Base-by-base conservation (phyloP, 306 rosid genomes). In the Prunus fruticosa region DNA sequence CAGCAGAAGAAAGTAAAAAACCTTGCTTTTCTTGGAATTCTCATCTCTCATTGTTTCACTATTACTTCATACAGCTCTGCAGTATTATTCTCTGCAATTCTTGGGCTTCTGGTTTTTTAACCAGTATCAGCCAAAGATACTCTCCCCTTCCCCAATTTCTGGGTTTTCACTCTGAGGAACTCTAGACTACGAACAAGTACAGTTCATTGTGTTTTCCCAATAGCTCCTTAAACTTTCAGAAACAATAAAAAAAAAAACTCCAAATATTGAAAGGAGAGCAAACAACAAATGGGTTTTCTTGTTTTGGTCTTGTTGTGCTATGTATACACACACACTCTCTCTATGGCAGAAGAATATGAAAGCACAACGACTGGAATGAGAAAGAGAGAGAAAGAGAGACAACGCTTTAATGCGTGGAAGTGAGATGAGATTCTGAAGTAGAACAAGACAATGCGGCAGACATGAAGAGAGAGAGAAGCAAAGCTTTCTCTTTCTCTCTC, bases 11-110 rank as follows among this genome's bases (percentile, higher is more conserved):
- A 76, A 82, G 74, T n/a, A 45, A 34, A 71, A 77, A 84, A 92
- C 99, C 99, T 92, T 92, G 89, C 87, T 92, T 85, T 89, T 88
- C 91, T 96, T 96, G 76, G 91, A 87, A 89, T 81, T 89, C 62
- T 83, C 97, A 89, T 91, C 96, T 83, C 87, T 84, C 99, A 96
- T 96, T 89, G 92, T 92, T 80, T 76, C 86, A 65, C 72, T 70
- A 85, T 80, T 77, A 91, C 88, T 90, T 92, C 91, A 90, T 90
- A 86, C 87, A 89, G 87, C 87, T 71, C 79, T 50, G 43, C 8
- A 38, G 43, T 38, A 38, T 38, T 38, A 38, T 38, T 38, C 43
- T 7, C 43, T 38, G 9, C 43, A 6, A 38, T 38, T 60, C 43
- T 78, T 74, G 79, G 80, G n/a, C 57, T 52, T 52, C 57, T 16